Evolutionary conservation across 768 basidiomycete species (phyloP), one percentile per base, ranked within the genome.

Genomic region (Collybiopsis luxurians): DNA sequence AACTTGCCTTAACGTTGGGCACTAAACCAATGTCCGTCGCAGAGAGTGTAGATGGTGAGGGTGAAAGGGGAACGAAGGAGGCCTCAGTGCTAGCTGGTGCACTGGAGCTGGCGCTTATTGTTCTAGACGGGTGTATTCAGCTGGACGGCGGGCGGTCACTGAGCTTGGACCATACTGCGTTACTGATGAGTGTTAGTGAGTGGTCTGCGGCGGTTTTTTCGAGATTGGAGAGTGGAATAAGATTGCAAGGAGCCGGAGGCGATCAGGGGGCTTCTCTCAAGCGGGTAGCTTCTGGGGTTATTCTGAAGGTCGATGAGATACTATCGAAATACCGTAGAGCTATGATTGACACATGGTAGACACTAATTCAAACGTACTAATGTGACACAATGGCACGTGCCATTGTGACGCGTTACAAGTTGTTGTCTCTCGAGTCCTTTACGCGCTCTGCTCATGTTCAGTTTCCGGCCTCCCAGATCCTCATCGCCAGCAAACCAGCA

Each of bases 1-100:
- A 96, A 64, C 77, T 98, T 21, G 92, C 92, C 1, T 72, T 95
- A 23, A 86, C 89, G 0, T 62, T 96, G 28, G 92, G 93, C 0
- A 85, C 86, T 5, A 76, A 79, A 46, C 85, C 86, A 7, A 69
- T 87, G 27, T 81, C 85, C 17, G 69, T 64, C 59, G 66, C 73
- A 6, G 74, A 76, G 38, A 59, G 55, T n/a, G 70, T 74, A 36
- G 60, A 61, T 28, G 73, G 71, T 1, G 12, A 68, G 60, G 43
- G 59, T 59, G 21, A 61, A 69, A 49, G 74, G 68, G 31, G 48
- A 49, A 23, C 36, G 34, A 85, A 85, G 61, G 87, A 91, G 59
- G 90, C 90, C 0, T 79, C 86, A 0, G 84, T 96, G 9, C 74
- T 96, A 13, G 84, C 82, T 0, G 77, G 87, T 2, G 80, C 90